Base-by-base conservation (phyloP, 2,329 filamentous ascomycete genomes). In the Alternaria viburni region DNA sequence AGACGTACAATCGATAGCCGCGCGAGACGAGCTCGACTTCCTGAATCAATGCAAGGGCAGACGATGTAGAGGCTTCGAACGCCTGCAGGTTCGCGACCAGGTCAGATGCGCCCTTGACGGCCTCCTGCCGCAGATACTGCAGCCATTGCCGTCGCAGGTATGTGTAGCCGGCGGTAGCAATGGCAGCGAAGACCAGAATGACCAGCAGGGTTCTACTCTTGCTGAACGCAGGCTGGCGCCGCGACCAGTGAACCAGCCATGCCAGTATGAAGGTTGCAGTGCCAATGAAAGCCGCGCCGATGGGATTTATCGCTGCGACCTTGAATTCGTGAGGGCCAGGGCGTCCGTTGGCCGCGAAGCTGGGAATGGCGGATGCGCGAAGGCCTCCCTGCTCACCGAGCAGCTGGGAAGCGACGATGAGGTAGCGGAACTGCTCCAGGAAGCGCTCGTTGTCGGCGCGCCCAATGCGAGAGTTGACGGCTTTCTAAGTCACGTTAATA, bases 11-110 rank as follows among this genome's bases (percentile, higher is more conserved):
- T 81, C 92, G 87, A 79, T 97, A 97, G 21, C 94, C 94, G 70
- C 94, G 89, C 28, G 94, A 96, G 25, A 97, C 93, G 30, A 97
- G 86, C 81, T 97, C 94, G n/a, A 97, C 93, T 81, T 97, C 94
- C 78, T 97, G 94, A 66, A 97, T 90, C 64, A 97, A 86, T 41
- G 91, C 89, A 59, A 97, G 84, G 3, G 92, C 91, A 30, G 92
- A 91, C 43, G 90, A 89, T 44, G 88, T 89, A 21, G 90, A 90
- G 44, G 90, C 88, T 79, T 97, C 93, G 71, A 96, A 93, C 54
- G 90, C 89, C 75, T 96, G 93, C 43, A 93, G 89, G 73, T 89
- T 90, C 50, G 87, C 84, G 49, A 96, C 89, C 68, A 97, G 89
- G 1, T 84, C 81, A 11, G 88, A 88, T 6, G 91, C 89, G 66